A percentile compares a stretch with the other conserved stretches of the same genome.
phyloP scores from a whole-genome alignment of 495 filamentous ascomycete genomes.

The Talaromyces adpressus region DNA sequence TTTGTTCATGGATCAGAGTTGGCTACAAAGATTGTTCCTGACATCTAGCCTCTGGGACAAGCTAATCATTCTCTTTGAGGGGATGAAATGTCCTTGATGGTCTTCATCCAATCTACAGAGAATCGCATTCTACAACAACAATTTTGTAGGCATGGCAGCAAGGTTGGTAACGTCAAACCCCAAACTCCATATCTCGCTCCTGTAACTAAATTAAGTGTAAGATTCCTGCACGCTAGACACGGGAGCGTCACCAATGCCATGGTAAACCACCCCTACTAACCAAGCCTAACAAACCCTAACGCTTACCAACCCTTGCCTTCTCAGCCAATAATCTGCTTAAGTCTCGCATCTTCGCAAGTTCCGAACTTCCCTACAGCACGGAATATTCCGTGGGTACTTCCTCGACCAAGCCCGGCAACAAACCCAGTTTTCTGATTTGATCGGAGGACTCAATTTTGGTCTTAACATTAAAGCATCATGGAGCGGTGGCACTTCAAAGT shows the following conservation, averaged over 20 bases:
- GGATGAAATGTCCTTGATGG: too few relatives aligned
- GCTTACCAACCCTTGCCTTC: not conserved
- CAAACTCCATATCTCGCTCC: not conserved
- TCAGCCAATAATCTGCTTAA: not conserved
- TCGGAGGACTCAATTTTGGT: not conserved
- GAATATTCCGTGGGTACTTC: not conserved
- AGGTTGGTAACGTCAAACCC: not conserved
- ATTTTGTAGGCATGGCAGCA: too few relatives aligned
- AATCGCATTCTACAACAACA: too few relatives aligned
- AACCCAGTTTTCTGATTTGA: not conserved
- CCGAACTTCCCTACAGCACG: not conserved
- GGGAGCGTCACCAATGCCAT: slow-evolving; percentile 4
- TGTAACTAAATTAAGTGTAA: not conserved
- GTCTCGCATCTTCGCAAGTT: not conserved
- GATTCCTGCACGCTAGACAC: slow-evolving; percentile 1
- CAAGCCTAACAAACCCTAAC: not conserved
- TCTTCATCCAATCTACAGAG: too few relatives aligned
- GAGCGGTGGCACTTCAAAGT: too few relatives aligned
- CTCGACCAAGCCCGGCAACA: not conserved
- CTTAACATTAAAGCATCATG: not conserved
- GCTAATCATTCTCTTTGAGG: too few relatives aligned
- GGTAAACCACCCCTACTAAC: not conserved
- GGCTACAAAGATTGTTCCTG: too few relatives aligned
- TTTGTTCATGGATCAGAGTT: not conserved
- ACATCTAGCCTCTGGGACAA: too few relatives aligned